Evolutionary conservation across 441 rosid genomes (phyloP).

Genomic region (Gossypium armourianum): DNA sequence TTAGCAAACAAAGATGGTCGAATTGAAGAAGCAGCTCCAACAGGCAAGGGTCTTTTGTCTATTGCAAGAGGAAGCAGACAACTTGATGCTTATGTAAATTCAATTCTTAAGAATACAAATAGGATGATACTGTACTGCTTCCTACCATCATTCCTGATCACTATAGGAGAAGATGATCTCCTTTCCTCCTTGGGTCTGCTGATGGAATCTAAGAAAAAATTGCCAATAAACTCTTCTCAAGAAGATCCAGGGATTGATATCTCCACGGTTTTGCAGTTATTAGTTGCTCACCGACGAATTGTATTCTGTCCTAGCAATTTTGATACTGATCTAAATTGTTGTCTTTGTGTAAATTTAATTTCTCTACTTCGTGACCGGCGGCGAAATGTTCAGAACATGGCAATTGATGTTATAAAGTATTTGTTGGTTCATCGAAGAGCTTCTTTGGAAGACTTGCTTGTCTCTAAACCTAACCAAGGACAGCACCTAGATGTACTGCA

Average conservation of each 20-base stretch:
- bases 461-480: slow-evolving; percentile 84
- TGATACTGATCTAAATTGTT: slow-evolving; percentile 89
- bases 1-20: slow-evolving; percentile 95
- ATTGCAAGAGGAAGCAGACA: slow-evolving; percentile 76
- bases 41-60: slow-evolving; percentile 84
- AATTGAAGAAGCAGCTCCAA: slow-evolving; percentile 81
- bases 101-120: slow-evolving; percentile 84
- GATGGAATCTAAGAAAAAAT: slow-evolving; percentile 58
- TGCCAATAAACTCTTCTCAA: slow-evolving; percentile 33
- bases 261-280: slow-evolving; percentile 71
- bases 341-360: slow-evolving; percentile 80
- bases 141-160: slow-evolving; percentile 76
- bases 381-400: slow-evolving; percentile 69
- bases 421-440: slow-evolving; percentile 84
- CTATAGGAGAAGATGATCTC: slow-evolving; percentile 80
- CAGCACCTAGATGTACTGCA: slow-evolving; percentile 69
- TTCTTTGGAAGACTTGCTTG: slow-evolving; percentile 83
- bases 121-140: slow-evolving; percentile 88
- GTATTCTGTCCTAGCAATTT: slow-evolving; percentile 92
- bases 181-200: slow-evolving; percentile 70
- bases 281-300: slow-evolving; percentile 81
- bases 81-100: slow-evolving; percentile 85
- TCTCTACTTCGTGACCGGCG: slow-evolving; percentile 77
- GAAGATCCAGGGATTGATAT: slow-evolving; percentile 82
- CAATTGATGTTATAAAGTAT: slow-evolving; percentile 75